Evolutionary conservation across 495 filamentous ascomycete genomes (phyloP), one percentile per base, ranked within the genome.

Genomic region (Podospora pseudoanserina): DNA sequence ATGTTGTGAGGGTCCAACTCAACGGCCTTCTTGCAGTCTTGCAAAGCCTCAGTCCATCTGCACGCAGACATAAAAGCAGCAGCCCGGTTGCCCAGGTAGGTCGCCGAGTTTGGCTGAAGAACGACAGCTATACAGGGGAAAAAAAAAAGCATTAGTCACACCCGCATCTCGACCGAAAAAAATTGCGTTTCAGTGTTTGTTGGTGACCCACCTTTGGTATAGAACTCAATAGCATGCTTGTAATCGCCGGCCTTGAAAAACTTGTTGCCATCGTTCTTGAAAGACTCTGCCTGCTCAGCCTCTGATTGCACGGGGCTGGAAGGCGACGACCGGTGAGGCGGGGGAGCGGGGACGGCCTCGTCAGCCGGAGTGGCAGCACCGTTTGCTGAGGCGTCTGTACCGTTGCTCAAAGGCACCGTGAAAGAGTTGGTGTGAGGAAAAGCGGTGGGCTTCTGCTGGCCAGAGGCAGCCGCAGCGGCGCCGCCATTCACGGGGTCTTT

Each of bases 231-330:
- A 23, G 96, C 94, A 71, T 89, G 88, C 54, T 82, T 79, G 76
- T 93, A 99, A 71, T 97, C 89, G 73, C 89, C 90, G 67, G 91
- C 89, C 82, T 97, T 97, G 84, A 97, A 99, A 74, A 91, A 94
- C 73, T 94, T 96, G 82, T 99, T 99, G 34, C 95, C 95, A 28
- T 91, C 87, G 71, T 92, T 85, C 82, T 99, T 99, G 85, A 89
- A 96, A 20, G 86, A 85, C 77, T 98, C 95, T 5, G 93, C 92
- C 72, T 97, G 90, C 57, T 90, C 85, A 20, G 85, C 79, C 65
- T 84, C 80, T 16, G 78, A 79, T 19, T 80, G 81, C 73, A 78
- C 82, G 62, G 81, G 90, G 77, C 83, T 87, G 73, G 82, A 86
- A 74, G 87, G 87, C 69, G 83, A 84, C 34, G 83, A 85, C 71